Conservation (phyloP, 2,329 filamentous ascomycete genomes). For the Diaporthe helianthi region DNA sequence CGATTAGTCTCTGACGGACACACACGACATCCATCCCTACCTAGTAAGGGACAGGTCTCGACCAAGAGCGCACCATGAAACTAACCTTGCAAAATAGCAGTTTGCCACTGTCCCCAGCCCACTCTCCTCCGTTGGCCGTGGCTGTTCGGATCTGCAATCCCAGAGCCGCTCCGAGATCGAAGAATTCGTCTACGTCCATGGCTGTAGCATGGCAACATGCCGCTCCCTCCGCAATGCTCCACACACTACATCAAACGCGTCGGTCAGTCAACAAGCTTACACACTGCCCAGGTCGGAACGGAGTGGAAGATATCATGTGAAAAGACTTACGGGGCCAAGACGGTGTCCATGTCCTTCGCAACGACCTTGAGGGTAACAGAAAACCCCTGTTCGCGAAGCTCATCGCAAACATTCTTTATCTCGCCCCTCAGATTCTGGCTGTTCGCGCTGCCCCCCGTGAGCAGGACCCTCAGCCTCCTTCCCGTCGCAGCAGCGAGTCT, state of each 20-base stretch:
- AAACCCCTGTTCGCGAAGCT: not conserved
- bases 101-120: not conserved
- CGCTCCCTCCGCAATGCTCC: conserved; percentile 3
- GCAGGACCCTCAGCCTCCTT: not conserved
- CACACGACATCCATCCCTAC: not conserved
- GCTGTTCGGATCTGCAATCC: not conserved
- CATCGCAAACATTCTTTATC: not conserved
- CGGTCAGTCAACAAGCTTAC: too few species aligned
- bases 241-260: not conserved
- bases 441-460: conserved; percentile 4
- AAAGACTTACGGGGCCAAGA: not conserved
- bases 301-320: not conserved
- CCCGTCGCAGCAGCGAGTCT: not conserved
- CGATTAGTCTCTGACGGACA: not conserved
- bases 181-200: conserved; percentile 18
- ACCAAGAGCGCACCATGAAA: not conserved
- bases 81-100: conserved; percentile 1
- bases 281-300: too few species aligned
- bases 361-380: not conserved
- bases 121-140: not conserved
- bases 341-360: not conserved
- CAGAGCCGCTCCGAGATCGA: conserved; percentile 3
- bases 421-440: not conserved
- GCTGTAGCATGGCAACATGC: conserved; percentile 1
- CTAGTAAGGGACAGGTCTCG: not conserved